Evolutionary conservation across 192 early-diverging fungal species (phyloP).

Genomic region (Geranomyces michiganensis): DNA sequence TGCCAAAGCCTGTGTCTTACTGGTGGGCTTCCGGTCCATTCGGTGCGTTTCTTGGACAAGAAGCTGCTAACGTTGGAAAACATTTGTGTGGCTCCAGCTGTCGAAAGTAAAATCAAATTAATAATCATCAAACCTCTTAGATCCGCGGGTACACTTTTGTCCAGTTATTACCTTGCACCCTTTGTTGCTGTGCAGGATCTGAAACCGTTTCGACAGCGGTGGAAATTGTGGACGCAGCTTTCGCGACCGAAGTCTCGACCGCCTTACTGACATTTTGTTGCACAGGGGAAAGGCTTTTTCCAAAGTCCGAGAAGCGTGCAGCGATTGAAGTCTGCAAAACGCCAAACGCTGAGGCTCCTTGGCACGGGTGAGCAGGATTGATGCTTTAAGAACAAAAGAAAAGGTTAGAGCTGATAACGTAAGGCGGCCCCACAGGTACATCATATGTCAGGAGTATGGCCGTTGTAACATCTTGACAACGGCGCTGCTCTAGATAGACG

Average conservation of each 20-base stretch:
- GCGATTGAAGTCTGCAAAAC: conserved; percentile 34
- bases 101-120: background rate
- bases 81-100: conserved; percentile 37
- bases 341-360: conserved; percentile 41
- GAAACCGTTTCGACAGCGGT: conserved; percentile 22
- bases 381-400: conserved; percentile 1
- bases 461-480: no score
- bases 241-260: conserved; percentile 8
- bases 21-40: conserved; percentile 44
- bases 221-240: conserved; percentile 10
- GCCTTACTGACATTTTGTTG: conserved; percentile 23
- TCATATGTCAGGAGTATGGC: no score
- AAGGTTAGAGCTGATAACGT: background rate
- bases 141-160: background rate
- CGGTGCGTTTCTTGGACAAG: conserved; percentile 35
- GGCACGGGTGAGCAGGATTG: conserved; percentile 48
- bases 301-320: conserved; percentile 35
- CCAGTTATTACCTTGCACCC: conserved; percentile 19
- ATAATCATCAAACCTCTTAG: background rate
- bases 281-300: conserved; percentile 31
- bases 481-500: no score
- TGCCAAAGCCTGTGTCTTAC: background rate
- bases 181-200: conserved; percentile 30
- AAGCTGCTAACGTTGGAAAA: conserved; percentile 40
- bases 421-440: background rate